phyloP scores from a whole-genome alignment of 148 eudicot genomes.

The Simmondsia chinensis region DNA sequence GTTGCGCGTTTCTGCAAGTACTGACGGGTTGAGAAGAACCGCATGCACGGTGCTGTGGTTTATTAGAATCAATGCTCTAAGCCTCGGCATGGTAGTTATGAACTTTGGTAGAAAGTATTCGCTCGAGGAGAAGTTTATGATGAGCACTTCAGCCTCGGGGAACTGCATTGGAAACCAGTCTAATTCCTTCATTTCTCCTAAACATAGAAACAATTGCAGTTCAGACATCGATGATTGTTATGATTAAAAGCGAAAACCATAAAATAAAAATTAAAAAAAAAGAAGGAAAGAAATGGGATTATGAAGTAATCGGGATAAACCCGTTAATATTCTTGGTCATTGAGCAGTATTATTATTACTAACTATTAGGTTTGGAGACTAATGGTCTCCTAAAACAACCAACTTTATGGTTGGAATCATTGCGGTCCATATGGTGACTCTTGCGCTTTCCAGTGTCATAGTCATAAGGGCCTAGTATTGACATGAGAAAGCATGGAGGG shows the following conservation, averaged over 20 bases:
- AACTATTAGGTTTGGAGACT: no score
- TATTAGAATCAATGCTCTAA: conserved; percentile 52
- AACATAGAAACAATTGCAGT: neutral
- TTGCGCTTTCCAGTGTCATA: no score
- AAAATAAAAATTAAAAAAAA: no score
- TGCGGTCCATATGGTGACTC: no score
- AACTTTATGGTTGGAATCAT: no score
- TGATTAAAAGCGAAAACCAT: no score
- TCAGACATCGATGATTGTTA: no score
- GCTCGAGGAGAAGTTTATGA: conserved; percentile 51
- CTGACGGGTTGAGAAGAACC: conserved; percentile 40
- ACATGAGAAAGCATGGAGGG: no score
- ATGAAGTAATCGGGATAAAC: neutral
- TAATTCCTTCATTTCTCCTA: conserved; percentile 65
- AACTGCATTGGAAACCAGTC: conserved; percentile 66
- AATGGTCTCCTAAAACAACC: no score
- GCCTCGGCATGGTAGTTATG: conserved; percentile 59
- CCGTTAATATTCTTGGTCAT: no score
- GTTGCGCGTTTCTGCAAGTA: conserved; percentile 33
- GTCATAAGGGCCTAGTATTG: no score
- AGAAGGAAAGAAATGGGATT: neutral
- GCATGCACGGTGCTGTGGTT: conserved; percentile 51
- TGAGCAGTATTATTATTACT: no score
- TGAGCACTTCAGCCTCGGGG: conserved; percentile 79
- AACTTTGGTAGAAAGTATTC: conserved; percentile 68